Conservation (phyloP, 1,284 basidiomycete species). For the Fomitopsis betulina region DNA sequence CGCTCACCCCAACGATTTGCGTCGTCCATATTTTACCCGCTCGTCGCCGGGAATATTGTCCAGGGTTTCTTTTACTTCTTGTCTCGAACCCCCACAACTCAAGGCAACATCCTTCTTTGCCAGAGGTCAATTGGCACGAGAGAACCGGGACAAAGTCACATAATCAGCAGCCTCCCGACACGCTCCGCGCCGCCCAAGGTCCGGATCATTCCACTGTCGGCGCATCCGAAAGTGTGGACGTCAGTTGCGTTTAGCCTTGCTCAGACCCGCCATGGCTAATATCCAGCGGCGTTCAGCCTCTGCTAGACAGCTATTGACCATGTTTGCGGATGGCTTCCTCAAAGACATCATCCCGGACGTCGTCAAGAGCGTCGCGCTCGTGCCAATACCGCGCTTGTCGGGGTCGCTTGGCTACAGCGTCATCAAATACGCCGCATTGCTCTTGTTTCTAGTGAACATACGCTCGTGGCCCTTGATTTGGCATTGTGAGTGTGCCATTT, state of each 20-base stretch:
- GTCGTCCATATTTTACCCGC: background rate
- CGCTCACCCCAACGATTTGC: background rate
- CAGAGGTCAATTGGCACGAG: no score
- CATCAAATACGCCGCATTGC: constrained; percentile 21
- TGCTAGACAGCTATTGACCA: background rate
- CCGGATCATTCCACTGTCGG: background rate
- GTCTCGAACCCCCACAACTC: no score
- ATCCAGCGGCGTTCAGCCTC: background rate
- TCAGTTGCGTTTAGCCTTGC: background rate
- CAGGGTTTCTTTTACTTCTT: background rate
- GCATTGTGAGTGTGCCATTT: constrained; percentile 49
- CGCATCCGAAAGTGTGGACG: no score
- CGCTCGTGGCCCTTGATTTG: constrained; percentile 59
- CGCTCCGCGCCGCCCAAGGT: background rate
- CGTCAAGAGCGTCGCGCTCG: background rate
- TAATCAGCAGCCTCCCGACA: background rate
- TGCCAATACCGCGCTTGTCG: background rate
- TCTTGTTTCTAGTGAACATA: constrained; percentile 46
- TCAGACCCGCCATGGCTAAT: background rate
- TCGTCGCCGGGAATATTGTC: background rate
- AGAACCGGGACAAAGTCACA: no score
- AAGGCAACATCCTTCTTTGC: background rate
- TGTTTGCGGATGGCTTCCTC: background rate
- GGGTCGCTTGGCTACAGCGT: constrained; percentile 4
- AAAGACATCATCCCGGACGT: background rate